phyloP scores from a whole-genome alignment of 768 basidiomycete species.

The Mycena pura region DNA sequence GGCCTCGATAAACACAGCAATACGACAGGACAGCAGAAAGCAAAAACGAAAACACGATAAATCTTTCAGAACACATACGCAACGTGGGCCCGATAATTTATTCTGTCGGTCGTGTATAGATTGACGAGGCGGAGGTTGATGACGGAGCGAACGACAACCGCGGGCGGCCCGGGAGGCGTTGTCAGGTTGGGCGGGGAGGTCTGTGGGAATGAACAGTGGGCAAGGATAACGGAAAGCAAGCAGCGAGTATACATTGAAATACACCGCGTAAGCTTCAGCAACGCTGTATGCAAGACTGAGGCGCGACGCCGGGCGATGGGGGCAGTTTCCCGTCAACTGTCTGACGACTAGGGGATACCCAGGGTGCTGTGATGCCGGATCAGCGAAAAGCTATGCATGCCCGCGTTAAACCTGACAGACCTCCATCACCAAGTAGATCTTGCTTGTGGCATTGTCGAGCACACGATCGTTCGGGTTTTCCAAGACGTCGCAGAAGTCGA shows the following conservation, averaged over 20 bases:
- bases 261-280: conserved; percentile 20
- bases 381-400: background rate
- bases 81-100: conserved; percentile 21
- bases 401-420: background rate
- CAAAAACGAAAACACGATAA: background rate
- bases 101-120: conserved; percentile 20
- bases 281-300: conserved; percentile 25
- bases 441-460: conserved; percentile 10
- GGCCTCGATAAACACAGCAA: background rate
- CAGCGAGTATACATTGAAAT: conserved; percentile 10
- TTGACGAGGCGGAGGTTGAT: conserved; percentile 23
- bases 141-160: conserved; percentile 21
- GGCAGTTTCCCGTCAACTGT: conserved; percentile 20
- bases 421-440: conserved; percentile 22
- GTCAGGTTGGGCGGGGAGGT: conserved; percentile 3
- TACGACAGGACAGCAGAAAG: conserved; percentile 8
- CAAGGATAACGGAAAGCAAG: background rate
- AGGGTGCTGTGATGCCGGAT: conserved; percentile 4
- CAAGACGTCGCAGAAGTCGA: conserved; percentile 25
- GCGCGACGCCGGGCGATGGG: conserved; percentile 24
- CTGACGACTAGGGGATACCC: conserved; percentile 18
- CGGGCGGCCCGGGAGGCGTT: background rate
- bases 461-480: conserved; percentile 19
- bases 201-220: background rate
- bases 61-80: conserved; percentile 23